Evolutionary conservation across 1,284 basidiomycete species (phyloP).

Genomic region (Trichosporon inkin): DNA sequence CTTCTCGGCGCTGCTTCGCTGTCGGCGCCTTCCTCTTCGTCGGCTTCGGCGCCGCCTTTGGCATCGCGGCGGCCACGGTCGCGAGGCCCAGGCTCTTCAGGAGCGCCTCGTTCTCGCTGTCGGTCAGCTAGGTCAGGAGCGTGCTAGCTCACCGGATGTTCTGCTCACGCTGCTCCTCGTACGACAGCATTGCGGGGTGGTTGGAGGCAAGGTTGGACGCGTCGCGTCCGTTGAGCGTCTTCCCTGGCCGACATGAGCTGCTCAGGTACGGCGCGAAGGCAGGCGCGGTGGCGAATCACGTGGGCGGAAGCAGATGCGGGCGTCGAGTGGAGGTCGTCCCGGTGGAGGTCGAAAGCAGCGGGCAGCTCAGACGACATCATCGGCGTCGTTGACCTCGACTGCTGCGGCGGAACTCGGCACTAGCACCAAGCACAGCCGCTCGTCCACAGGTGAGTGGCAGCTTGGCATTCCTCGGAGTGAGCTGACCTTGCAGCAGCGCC

Average conservation of each 20-base stretch:
- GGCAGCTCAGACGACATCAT: not conserved
- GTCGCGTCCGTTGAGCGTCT: not conserved
- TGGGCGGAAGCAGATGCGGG: not conserved
- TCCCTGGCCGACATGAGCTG: not conserved
- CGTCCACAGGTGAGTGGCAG: not conserved
- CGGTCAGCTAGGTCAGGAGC: not conserved
- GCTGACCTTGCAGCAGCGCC: not conserved
- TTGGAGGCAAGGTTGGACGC: not conserved
- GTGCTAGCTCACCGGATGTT: conserved; percentile 32
- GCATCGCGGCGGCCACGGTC: conserved; percentile 1
- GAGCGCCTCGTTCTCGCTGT: conserved; percentile 37
- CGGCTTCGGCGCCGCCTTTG: conserved; percentile 10
- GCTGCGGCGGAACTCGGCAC: not conserved
- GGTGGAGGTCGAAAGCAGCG: not conserved
- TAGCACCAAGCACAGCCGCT: not conserved
- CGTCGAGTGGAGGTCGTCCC: not conserved
- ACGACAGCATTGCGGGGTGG: conserved; percentile 9
- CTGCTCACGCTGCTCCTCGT: conserved; percentile 28
- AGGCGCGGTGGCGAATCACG: not conserved
- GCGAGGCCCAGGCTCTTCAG: conserved; percentile 35
- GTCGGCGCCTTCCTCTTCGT: conserved; percentile 10
- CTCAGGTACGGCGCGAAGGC: not conserved
- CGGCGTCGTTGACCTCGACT: not conserved
- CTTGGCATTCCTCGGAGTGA: not conserved
- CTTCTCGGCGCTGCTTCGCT: not conserved